Base-by-base conservation (phyloP, 2,329 filamentous ascomycete genomes). In the Chaetomiaceae sp. region DNA sequence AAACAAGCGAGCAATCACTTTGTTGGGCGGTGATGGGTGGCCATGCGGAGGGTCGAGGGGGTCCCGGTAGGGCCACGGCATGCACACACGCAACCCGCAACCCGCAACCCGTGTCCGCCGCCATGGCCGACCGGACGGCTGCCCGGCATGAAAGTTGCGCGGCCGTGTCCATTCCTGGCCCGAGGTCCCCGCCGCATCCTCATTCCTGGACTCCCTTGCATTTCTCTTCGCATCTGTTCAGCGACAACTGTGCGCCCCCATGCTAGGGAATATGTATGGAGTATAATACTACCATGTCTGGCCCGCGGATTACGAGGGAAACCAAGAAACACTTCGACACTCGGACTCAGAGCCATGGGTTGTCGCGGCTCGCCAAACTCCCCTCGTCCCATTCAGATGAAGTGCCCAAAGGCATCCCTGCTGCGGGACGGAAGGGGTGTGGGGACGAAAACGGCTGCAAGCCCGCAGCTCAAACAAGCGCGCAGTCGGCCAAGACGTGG, bases 61-160 rank as follows among this genome's bases (percentile, higher is more conserved):
- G 15, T 29, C 34, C 22, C 34, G 47, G 38, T 17, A 42, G 47
- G 26, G 30, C 38, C 38, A n/a, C n/a, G 48, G 39, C 43, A 43
- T 20, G 29, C 35, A 32, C 15, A 5, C 22, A 24, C 22, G 22
- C 22, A n/a, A n/a, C n/a, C 9, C 22, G 22, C 22, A 24, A n/a
- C n/a, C n/a, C n/a, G n/a, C n/a, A n/a, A n/a, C n/a, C n/a, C 22
- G 9, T 26, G 27, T 33, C 34, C 10, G 26, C 39, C 18, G 22
- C 15, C 29, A 12, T 45, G 38, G 29, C 34, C 34, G 22, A 35
- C 22, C 33, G 35, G 42, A 50, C 48, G 48, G 48, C 39, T 47
- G 43, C 34, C 48, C 48, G 43, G 43, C 48, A 50, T 43, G 47
- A n/a, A n/a, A 27, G 22, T 17, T 18, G 15, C 20, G 5, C 11